Percentiles rank a stretch among this genome's conserved stretches.
phyloP scores from a whole-genome alignment of 805 yeast genomes.

The Cyberlindnera sargentensis region DNA sequence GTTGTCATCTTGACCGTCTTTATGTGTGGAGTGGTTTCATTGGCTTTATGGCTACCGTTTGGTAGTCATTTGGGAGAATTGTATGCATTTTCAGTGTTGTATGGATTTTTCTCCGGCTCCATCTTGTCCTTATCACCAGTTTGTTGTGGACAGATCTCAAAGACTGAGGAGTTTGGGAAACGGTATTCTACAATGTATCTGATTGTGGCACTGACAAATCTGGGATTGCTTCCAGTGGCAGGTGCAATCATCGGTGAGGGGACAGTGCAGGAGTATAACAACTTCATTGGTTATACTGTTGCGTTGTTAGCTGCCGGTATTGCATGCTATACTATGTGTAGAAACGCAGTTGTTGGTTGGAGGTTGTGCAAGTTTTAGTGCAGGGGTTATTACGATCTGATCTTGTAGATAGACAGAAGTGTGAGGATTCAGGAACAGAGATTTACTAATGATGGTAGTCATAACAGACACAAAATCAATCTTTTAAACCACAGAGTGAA shows the following conservation, averaged over 20 bases:
- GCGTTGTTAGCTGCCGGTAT: conserved; percentile 12
- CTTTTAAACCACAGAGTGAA: conserved; percentile 17
- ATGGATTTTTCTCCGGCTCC: conserved; percentile 49
- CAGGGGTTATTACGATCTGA: no score
- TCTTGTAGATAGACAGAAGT: not conserved
- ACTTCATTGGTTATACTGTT: conserved; percentile 12
- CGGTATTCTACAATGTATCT: conserved; percentile 53
- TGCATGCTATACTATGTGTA: conserved; percentile 10
- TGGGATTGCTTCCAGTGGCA: conserved; percentile 43
- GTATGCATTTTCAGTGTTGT: conserved; percentile 39
- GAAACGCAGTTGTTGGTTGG: conserved; percentile 14
- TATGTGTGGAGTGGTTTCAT: conserved; percentile 27
- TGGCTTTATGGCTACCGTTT: conserved; percentile 35
- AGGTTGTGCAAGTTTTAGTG: conserved; percentile 10
- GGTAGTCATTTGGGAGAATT: conserved; percentile 28
- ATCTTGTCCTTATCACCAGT: conserved; percentile 51
- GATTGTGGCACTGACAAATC: conserved; percentile 45
- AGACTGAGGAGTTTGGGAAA: conserved; percentile 44
- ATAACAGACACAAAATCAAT: not conserved
- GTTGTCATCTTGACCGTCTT: conserved; percentile 36
- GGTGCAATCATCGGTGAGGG: conserved; percentile 38
- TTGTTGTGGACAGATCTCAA: conserved; percentile 51
- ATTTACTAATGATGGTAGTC: no score
- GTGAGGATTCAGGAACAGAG: no score
- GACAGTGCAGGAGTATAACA: conserved; percentile 7